phyloP scores from a whole-genome alignment of 768 basidiomycete species.

The Pilatotrama ljubarskyi region DNA sequence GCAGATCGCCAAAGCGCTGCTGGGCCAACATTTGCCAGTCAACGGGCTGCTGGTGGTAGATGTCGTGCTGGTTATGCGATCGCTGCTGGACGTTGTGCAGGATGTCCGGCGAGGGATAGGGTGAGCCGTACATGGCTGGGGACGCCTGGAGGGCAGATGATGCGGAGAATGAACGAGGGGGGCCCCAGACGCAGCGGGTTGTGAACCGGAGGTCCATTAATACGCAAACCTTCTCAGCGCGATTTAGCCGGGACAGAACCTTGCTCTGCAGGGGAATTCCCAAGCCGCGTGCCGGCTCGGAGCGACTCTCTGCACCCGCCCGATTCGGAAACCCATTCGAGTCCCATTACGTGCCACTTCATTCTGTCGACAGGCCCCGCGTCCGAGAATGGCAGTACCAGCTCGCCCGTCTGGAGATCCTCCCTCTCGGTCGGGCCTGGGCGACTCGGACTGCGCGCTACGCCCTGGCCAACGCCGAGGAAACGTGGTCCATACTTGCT shows the following conservation, averaged over 20 bases:
- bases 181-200: slow-evolving; percentile 12
- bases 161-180: slow-evolving; percentile 22
- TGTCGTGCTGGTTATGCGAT: slow-evolving; percentile 11
- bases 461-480: neutral
- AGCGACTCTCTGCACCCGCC: neutral
- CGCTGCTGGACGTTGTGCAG: slow-evolving; percentile 10
- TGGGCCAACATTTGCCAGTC: slow-evolving; percentile 13
- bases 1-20: slow-evolving; percentile 16
- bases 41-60: slow-evolving; percentile 3
- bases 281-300: slow-evolving; percentile 10
- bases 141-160: slow-evolving; percentile 14
- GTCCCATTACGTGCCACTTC: neutral
- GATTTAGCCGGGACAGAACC: slow-evolving; percentile 10
- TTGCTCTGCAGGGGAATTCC: slow-evolving; percentile 8
- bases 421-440: neutral
- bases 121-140: slow-evolving; percentile 17
- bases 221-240: slow-evolving; percentile 16
- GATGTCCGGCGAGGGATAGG: slow-evolving; percentile 11
- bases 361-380: neutral
- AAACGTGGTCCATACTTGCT: neutral
- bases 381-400: neutral
- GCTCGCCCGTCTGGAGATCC: neutral
- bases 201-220: slow-evolving; percentile 19
- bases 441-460: neutral
- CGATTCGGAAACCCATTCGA: neutral